Conservation (phyloP, 257 asterid species). For the Rehmannia glutinosa region DNA sequence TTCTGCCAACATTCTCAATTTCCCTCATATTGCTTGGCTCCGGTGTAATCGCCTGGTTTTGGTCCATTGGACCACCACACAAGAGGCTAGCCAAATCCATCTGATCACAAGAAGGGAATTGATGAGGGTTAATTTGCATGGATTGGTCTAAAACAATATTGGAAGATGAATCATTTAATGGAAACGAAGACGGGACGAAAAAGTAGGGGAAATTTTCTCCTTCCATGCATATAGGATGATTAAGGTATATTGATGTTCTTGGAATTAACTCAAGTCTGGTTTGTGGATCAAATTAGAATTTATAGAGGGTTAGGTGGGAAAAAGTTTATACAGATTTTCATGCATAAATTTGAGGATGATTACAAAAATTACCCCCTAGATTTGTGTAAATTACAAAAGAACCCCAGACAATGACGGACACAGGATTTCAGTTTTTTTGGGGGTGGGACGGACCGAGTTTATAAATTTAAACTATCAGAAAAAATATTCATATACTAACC, state of each 20-base stretch:
- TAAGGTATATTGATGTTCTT: slow-evolving; percentile 16
- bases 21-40: slow-evolving; percentile 21
- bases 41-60: slow-evolving; percentile 13
- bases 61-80: slow-evolving; percentile 22
- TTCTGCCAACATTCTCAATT: slow-evolving; percentile 26
- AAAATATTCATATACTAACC: no score
- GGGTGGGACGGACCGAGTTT: no score
- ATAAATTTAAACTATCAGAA: no score
- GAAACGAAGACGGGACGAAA: slow-evolving; percentile 22
- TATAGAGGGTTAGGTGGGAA: slow-evolving; percentile 47
- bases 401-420: no score
- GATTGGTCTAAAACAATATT: slow-evolving; percentile 27
- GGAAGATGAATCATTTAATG: slow-evolving; percentile 10
- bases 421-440: no score
- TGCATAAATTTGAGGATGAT: no score
- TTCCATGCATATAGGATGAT: no score
- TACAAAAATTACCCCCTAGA: no score
- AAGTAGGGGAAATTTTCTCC: slow-evolving; percentile 39
- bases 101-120: slow-evolving; percentile 12
- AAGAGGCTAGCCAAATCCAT: slow-evolving; percentile 49
- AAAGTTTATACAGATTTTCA: no score
- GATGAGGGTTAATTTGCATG: slow-evolving; percentile 49
- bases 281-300: slow-evolving; percentile 26
- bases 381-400: no score
- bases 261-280: slow-evolving; percentile 14